Conservation (phyloP, 495 filamentous ascomycete genomes). For the Gamarada debralockiae region DNA sequence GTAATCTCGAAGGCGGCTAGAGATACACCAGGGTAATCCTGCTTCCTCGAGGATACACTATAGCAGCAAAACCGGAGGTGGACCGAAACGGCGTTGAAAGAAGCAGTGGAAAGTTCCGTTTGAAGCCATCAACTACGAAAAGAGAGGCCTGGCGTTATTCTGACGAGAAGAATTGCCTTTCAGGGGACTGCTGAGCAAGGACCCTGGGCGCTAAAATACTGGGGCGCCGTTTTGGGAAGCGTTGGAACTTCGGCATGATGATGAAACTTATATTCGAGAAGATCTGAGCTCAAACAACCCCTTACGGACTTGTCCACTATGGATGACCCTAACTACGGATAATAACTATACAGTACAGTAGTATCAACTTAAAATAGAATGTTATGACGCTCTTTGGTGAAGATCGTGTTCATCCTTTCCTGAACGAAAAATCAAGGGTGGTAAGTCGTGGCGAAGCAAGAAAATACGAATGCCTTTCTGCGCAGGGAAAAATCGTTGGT, state of each 20-base stretch:
- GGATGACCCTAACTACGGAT: not conserved
- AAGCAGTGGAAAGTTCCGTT: too few species aligned
- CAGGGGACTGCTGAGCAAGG: too few species aligned
- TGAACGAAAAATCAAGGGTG: conserved; percentile 1
- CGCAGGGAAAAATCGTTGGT: not conserved
- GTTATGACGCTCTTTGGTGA: not conserved
- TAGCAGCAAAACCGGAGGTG: too few species aligned
- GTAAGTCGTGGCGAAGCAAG: not conserved
- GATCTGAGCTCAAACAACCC: not conserved
- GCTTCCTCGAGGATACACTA: too few species aligned
- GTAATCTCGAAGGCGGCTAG: too few species aligned
- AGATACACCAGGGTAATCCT: too few species aligned
- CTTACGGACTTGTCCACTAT: not conserved
- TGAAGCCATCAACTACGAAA: too few species aligned
- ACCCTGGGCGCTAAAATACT: not conserved
- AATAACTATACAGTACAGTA: too few species aligned
- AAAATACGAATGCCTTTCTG: too few species aligned
- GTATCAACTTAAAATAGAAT: not conserved
- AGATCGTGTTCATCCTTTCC: conserved; percentile 3
- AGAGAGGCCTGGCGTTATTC: too few species aligned
- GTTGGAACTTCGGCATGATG: not conserved
- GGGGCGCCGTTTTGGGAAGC: not conserved
- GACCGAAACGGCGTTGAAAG: too few species aligned
- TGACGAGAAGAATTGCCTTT: too few species aligned
- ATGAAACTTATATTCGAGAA: not conserved